A percentile compares a stretch with the other conserved stretches of the same genome.
These are phyloP conservation scores for Cajanus cajan DNA, from an alignment of 306 rosid genomes.

Conservation along the genomic window DNA sequence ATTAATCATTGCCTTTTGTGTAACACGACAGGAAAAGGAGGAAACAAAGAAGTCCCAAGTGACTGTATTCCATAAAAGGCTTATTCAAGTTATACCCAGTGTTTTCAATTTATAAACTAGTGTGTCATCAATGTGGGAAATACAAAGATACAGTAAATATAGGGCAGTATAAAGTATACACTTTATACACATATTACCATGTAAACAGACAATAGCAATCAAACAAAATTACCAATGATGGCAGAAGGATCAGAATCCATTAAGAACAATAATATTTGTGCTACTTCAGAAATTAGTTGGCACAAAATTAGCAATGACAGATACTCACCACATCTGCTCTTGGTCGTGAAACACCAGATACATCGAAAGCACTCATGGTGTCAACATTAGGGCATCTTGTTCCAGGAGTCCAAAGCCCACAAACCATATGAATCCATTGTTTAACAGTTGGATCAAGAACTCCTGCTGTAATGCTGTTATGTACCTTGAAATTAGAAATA, in stretches of 20 bases:
- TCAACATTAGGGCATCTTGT: constrained; percentile 71
- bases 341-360: constrained; percentile 53
- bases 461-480: constrained; percentile 58
- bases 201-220: background rate
- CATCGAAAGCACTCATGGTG: constrained; percentile 80
- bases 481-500: constrained; percentile 30
- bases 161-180: background rate
- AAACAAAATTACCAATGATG: background rate
- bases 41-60: constrained; percentile 1
- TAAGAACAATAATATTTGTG: background rate
- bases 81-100: background rate
- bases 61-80: constrained; percentile 2
- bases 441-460: constrained; percentile 51
- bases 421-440: constrained; percentile 83
- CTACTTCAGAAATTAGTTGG: constrained; percentile 1
- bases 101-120: background rate
- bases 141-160: background rate
- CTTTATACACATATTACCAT: background rate
- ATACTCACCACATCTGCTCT: constrained; percentile 47
- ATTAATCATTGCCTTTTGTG: background rate
- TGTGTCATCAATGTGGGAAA: background rate
- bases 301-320: background rate
- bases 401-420: constrained; percentile 83
- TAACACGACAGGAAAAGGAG: background rate
- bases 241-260: background rate